Evolutionary conservation across 352 stramenopile species (phyloP), one percentile per base, ranked within the genome.

Genomic region (Globisporangium apiculatum): DNA sequence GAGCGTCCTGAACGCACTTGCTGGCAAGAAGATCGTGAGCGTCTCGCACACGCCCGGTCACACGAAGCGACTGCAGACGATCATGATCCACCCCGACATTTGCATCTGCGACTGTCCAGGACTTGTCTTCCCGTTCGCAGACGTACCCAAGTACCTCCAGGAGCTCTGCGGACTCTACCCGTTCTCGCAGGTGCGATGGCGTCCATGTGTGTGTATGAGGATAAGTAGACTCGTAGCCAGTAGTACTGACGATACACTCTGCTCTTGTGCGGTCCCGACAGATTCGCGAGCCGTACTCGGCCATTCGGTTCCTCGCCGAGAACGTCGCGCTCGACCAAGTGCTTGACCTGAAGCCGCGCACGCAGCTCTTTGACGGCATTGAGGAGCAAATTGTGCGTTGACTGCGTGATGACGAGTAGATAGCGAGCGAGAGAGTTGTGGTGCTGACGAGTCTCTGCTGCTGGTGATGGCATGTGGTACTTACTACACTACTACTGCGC

Each of bases 261-360:
- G 24, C 5, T 8, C n/a, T 15, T 14, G 12, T 24, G 6, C n/a
- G 45, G 2, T 17, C 15, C 11, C 9, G 24, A 17, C 45, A 92
- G 76, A 94, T 95, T 60, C 83, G 87, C 3, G 87, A 96, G 65
- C 86, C 87, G 8, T 96, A 91, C 62, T 94, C 83, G 48, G 82
- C 85, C 2, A 83, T 96, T 24, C 85, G 86, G 1, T 95, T 95
- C 65, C 60, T 96, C 1, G 82, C 81, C 0, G 86, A 96, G 37
- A 72, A 91, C 48, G 72, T 92, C 31, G 64, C 73, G 15, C 45
- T 96, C 45, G 79, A 93, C 61, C 71, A 69, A 43, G 71, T 92
- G 40, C 65, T 94, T 55, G 72, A 87, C 10, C 60, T 94, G 14
- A 89, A 89, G 64, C 75, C 78, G 50, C 76, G 82, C 48, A 86